Evolutionary conservation across 352 stramenopile species (phyloP).

Genomic region (Globisporangium parvum): DNA sequence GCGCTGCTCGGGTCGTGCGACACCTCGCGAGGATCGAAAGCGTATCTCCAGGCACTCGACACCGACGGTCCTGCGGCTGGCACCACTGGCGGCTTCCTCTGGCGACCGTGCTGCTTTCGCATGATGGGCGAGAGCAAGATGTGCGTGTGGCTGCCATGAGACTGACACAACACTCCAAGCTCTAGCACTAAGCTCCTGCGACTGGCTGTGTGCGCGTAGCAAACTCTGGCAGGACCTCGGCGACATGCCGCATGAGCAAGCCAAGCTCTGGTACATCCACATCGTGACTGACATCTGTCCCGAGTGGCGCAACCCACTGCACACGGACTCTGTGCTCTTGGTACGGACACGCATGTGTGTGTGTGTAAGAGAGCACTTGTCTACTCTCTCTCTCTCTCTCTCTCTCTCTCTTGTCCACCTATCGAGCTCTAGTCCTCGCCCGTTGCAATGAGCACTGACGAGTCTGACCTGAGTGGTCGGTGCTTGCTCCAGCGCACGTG

Average conservation of each 20-base stretch:
- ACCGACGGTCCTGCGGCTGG: slow-evolving; percentile 2
- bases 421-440: too few species aligned
- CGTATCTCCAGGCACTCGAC: slow-evolving; percentile 20
- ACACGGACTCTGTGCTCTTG: slow-evolving; percentile 48
- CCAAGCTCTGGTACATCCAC: slow-evolving; percentile 45
- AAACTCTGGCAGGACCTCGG: slow-evolving; percentile 60
- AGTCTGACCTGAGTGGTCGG: neutral
- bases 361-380: neutral
- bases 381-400: neutral
- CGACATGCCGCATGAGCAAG: slow-evolving; percentile 36
- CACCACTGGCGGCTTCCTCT: slow-evolving; percentile 6
- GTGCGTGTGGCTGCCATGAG: slow-evolving; percentile 15
- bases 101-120: slow-evolving; percentile 33
- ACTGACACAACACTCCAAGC: too few species aligned
- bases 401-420: neutral
- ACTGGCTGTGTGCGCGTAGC: slow-evolving; percentile 12
- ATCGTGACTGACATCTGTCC: slow-evolving; percentile 50
- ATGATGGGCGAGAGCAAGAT: slow-evolving; percentile 45
- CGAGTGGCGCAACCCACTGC: slow-evolving; percentile 43
- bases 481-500: slow-evolving; percentile 37
- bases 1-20: slow-evolving; percentile 62
- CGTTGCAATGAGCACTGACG: too few species aligned
- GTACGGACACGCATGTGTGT: slow-evolving; percentile 11
- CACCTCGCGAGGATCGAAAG: slow-evolving; percentile 35
- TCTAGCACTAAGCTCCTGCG: neutral